Evolutionary conservation across 1,139 yeast species (phyloP), one percentile per base, ranked within the genome.

Genomic region (Taphrina pruni): DNA sequence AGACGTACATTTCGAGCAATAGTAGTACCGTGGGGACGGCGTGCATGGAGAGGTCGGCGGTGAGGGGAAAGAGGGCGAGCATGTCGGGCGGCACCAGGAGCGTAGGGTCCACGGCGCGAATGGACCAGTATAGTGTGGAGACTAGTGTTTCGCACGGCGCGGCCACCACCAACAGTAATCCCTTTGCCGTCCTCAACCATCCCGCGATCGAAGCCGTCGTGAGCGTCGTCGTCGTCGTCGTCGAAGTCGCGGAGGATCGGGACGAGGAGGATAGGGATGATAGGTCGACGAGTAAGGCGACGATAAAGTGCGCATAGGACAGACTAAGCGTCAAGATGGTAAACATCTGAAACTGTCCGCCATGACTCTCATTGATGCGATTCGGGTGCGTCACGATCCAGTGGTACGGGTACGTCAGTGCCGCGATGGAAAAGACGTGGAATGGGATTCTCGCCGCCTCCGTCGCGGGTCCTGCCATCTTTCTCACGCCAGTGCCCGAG

Each of bases 1-100:
- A 56, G 21, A 2, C n/a, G 35, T 55, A 64, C 21, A 36, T 55
- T 43, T 64, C 67, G 21, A 64, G 21, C 41, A 64, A 17, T 8
- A 64, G 41, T 9, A 64, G 48, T 14, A 64, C 6, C 11, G 67
- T 45, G 20, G 67, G 67, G n/a, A 52, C 56, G 39, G 67, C 67
- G 21, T 64, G 67, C 67, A 64, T 64, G 20, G 60, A 50, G 38
- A 64, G 26, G 38, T 64, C 67, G n/a, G 67, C 67, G 5, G 55
- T 26, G 41, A 64, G 45, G 2, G 67, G 60, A 14, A 64, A 54
- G 21, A 36, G 36, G 21, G 50, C 58, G 20, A 55, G 39, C 21
- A 64, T 35, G 32, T 64, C 61, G 3, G 50, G 54, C 8, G 60
- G 56, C 2, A 38, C 60, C 38, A 64, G 48, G 14, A 64, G 38